Evolutionary conservation across 2,329 filamentous ascomycete species (phyloP).

Genomic region (Sarocladium kiliense): DNA sequence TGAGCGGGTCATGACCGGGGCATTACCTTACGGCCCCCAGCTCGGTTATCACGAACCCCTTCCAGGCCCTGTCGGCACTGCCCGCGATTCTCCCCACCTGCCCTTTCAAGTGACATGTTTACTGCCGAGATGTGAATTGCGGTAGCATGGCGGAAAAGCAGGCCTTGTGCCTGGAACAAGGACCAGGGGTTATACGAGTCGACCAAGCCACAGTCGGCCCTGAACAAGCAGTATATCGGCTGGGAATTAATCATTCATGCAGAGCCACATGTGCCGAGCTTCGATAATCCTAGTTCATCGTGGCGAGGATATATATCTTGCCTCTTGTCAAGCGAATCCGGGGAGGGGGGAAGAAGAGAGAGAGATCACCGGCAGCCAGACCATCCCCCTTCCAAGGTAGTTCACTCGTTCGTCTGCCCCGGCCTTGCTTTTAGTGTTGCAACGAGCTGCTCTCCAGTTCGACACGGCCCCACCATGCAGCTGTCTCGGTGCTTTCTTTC

Average conservation of each 20-base stretch:
- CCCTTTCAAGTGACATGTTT: neutral
- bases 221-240: no score
- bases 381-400: neutral
- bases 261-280: neutral
- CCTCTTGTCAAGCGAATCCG: neutral
- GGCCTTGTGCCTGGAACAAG: neutral
- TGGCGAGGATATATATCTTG: neutral
- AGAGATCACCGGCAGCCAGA: neutral
- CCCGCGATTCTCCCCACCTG: neutral
- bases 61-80: neutral
- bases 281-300: neutral
- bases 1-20: neutral
- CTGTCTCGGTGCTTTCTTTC: neutral
- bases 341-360: neutral
- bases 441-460: neutral
- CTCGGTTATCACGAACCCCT: neutral
- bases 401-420: neutral
- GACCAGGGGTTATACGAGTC: neutral
- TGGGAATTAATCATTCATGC: no score
- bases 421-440: neutral
- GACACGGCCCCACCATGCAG: neutral
- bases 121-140: neutral
- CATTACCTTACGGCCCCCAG: neutral
- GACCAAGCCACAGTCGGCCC: no score
- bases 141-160: neutral